Base-by-base conservation (phyloP, 1,284 basidiomycete species). In the Mrakiaceae sp. region DNA sequence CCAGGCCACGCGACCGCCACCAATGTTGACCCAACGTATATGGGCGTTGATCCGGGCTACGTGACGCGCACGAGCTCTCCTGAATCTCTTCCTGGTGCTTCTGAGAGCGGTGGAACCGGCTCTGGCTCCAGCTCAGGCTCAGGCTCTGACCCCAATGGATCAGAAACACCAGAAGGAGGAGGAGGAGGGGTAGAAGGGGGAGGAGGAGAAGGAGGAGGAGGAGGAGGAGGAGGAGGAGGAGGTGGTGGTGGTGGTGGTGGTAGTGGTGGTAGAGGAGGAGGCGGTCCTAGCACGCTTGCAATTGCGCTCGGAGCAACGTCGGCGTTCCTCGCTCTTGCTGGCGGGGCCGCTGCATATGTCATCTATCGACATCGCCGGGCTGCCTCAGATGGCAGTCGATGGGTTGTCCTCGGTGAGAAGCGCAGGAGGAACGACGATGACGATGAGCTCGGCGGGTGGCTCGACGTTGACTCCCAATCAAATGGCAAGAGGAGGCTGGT, bases 71-170 rank as follows among this genome's bases (percentile, higher is more conserved):
- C 55, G 57, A 53, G 40, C 9, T 46, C 55, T 3, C 27, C 27
- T 27, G 27, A 27, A 27, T 27, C 27, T 27, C 27, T 27, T 27
- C 27, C 27, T 27, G 27, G 27, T 27, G 27, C 27, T 27, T 27
- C 27, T 27, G 27, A 27, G 27, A 27, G 27, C 14, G 7, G 5
- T 11, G n/a, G 8, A 52, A n/a, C 8, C 39, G n/a, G 9, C 51
- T 52, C 51, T 6, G n/a, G n/a, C 39, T n/a, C 51, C 51, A 52
- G 7, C 51, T 52, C 51, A 42, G 42, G 54, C 39, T 52, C 60
- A 14, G 62, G 55, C 3, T 58, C 62, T 16, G 57, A 63, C 62
- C 57, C 62, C 27, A 16, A 40, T 16, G 42, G 58, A 63, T 49
- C 14, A 62, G 16, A 1, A 50, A 54, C 47, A 50, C 27, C 42